Base-by-base conservation (phyloP, 225 moss, liverwort and hornwort species). In the Polytrichum formosum region DNA sequence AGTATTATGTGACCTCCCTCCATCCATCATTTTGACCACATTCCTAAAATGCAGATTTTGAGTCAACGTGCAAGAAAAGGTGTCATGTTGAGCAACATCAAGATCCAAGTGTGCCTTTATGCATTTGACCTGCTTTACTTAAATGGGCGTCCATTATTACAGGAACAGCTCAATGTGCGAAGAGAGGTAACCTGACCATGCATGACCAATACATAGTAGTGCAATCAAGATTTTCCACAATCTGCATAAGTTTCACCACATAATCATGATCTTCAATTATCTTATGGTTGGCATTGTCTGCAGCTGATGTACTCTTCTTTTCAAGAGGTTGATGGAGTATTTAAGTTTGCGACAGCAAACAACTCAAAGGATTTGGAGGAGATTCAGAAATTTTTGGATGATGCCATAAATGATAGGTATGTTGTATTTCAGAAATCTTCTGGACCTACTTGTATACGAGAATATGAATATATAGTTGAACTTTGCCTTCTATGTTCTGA, bases 61-160 rank as follows among this genome's bases (percentile, higher is more conserved):
- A 91, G 94, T 77, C 94, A 94, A 56, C 81, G 98, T 80, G 98
- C 90, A 20, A 92, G 88, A 62, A 98, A 98, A 87, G 98, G 94
- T 58, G 98, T 94, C 30, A 67, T 78, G 58, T 18, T 89, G 72
- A 82, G 74, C 67, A 91, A 84, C 76, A 92, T 98, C 84, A 98
- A 94, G 77, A 88, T 94, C 55, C 86, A 88, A 83, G 90, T 98
- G 74, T 98, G 94, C 76, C 77, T 98, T 72, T 98, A 88, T 76
- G 94, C 92, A 28, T 98, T 98, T 72, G 98, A 98, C 77, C 68
- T 98, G 54, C 77, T 98, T 35, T 98, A 92, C 68, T 33, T 92
- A 63, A 92, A 94, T 75, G 98, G 92, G 55, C 91, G 86, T 65
- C 91, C 85, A 27, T 84, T 98, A 35, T 84, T 98, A 37, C 86